phyloP scores from a whole-genome alignment of 1,284 basidiomycete species.

The Cerrena zonata region DNA sequence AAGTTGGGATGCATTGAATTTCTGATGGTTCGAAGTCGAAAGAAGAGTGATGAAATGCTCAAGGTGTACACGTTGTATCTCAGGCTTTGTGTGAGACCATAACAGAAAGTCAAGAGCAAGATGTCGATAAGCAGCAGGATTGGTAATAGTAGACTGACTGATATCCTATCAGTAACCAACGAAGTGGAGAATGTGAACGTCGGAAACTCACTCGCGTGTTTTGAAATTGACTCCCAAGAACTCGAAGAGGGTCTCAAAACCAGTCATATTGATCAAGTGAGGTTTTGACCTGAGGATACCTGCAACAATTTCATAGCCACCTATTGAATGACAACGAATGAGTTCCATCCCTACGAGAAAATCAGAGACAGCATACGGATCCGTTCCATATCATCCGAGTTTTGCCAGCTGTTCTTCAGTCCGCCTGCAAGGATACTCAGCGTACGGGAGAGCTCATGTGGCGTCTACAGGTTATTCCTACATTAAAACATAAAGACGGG shows the following conservation, averaged over 20 bases:
- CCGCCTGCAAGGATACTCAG: slow-evolving; percentile 73
- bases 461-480: slow-evolving; percentile 37
- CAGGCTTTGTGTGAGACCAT: slow-evolving; percentile 68
- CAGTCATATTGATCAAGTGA: slow-evolving; percentile 69
- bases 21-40: slow-evolving; percentile 61
- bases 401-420: slow-evolving; percentile 81
- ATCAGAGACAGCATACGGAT: slow-evolving; percentile 54
- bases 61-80: slow-evolving; percentile 73
- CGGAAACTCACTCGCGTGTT: slow-evolving; percentile 61
- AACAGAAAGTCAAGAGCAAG: slow-evolving; percentile 87
- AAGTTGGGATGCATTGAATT: slow-evolving; percentile 68
- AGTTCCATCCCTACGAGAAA: background rate
- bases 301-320: slow-evolving; percentile 83
- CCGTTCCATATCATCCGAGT: slow-evolving; percentile 86
- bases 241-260: slow-evolving; percentile 75
- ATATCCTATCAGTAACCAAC: background rate
- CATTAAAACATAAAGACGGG: background rate
- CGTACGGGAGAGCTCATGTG: slow-evolving; percentile 69
- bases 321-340: slow-evolving; percentile 32
- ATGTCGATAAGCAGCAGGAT: slow-evolving; percentile 75
- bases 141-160: slow-evolving; percentile 77
- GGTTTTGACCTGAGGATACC: slow-evolving; percentile 70
- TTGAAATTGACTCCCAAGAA: slow-evolving; percentile 81
- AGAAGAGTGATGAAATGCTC: slow-evolving; percentile 78
- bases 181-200: slow-evolving; percentile 4